Conservation (phyloP, 129 eudicot species). For the Pulicaria dysenterica region DNA sequence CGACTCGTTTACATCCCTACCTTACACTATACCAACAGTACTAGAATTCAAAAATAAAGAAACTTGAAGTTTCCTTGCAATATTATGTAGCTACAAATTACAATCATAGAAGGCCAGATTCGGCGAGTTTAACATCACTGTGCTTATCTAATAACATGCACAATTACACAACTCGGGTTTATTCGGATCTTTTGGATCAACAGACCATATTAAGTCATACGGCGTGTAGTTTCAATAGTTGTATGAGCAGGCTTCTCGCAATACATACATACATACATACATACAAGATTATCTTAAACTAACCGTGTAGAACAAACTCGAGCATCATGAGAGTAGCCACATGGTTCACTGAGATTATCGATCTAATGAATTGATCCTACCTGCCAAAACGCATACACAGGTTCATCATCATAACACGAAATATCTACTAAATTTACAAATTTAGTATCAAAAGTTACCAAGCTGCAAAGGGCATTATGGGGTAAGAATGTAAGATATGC, state of each 20-base stretch:
- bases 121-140: neutral
- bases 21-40: conserved; percentile 12
- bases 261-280: conserved; percentile 14
- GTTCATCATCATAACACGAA: conserved; percentile 27
- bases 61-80: conserved; percentile 23
- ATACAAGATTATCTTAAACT: conserved; percentile 28
- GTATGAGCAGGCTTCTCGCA: conserved; percentile 19
- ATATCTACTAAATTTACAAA: conserved; percentile 14
- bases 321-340: conserved; percentile 4
- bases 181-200: conserved; percentile 32
- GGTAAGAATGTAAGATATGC: conserved; percentile 23
- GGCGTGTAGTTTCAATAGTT: conserved; percentile 24
- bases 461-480: conserved; percentile 10
- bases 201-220: conserved; percentile 26
- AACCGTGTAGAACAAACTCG: conserved; percentile 26
- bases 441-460: conserved; percentile 7
- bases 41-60: conserved; percentile 13
- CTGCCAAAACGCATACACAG: conserved; percentile 36
- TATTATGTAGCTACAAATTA: conserved; percentile 25
- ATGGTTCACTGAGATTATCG: conserved; percentile 22
- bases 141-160: conserved; percentile 22
- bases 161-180: conserved; percentile 4
- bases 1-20: too few species aligned
- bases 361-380: conserved; percentile 23
- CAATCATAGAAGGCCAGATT: conserved; percentile 8